phyloP scores from a whole-genome alignment of 2,329 filamentous ascomycete species.

The Fusarium tricinctum region DNA sequence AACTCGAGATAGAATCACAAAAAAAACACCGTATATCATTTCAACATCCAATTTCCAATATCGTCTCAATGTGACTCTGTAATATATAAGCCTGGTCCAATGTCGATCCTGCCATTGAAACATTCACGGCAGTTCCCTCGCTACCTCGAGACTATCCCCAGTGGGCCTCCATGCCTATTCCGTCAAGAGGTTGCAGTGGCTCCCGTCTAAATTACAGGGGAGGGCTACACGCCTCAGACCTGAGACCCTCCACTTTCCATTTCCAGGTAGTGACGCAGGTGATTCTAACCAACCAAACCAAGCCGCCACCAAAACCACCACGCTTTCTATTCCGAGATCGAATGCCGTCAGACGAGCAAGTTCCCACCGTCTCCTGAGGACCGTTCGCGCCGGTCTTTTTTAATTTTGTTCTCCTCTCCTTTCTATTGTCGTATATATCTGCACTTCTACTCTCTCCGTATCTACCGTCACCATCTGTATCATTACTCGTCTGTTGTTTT shows the following conservation, averaged over 20 bases:
- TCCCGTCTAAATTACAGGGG: constrained; percentile 35
- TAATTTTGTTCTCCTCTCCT: not conserved
- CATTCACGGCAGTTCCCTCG: constrained; percentile 21
- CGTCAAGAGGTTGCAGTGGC: constrained; percentile 30
- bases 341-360: constrained; percentile 41
- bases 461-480: not conserved
- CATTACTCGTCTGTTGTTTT: not conserved
- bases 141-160: not conserved
- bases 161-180: constrained; percentile 12
- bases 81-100: constrained; percentile 17
- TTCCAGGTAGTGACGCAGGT: constrained; percentile 22
- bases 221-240: constrained; percentile 28
- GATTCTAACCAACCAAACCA: constrained; percentile 31
- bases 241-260: constrained; percentile 15
- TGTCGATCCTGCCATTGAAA: constrained; percentile 24
- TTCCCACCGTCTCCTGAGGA: constrained; percentile 43
- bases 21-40: constrained; percentile 15
- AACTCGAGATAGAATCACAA: constrained; percentile 11
- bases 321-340: constrained; percentile 34
- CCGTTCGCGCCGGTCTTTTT: constrained; percentile 13
- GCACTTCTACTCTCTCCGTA: not conserved
- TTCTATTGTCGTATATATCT: not conserved
- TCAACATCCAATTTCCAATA: not conserved
- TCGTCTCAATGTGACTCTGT: constrained; percentile 14
- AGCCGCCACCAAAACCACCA: constrained; percentile 40